A percentile compares a stretch with the other conserved stretches of the same genome.
Evolutionary conservation across 2,329 filamentous ascomycete genomes (phyloP).

Genomic region (Coniochaeta hoffmannii): DNA sequence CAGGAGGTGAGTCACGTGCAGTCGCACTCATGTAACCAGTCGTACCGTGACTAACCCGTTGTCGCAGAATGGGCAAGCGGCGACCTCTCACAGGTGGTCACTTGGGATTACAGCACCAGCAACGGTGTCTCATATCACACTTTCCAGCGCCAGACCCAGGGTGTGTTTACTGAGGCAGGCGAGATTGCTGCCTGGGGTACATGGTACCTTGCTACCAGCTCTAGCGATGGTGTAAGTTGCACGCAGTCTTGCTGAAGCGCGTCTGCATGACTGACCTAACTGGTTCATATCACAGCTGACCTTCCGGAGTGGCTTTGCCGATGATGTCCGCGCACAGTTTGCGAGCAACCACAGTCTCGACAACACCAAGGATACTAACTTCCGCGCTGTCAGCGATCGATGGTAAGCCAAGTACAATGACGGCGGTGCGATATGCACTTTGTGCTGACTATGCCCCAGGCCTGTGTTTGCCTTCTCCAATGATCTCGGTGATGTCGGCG

Average conservation of each 20-base stretch:
- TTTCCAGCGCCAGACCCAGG: conserved; percentile 52
- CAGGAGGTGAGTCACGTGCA: conserved; percentile 44
- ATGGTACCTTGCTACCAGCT: conserved; percentile 66
- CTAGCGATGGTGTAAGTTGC: conserved; percentile 34
- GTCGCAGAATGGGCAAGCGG: conserved; percentile 63
- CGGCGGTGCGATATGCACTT: conserved; percentile 2
- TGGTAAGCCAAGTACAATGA: conserved; percentile 26
- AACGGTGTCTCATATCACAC: conserved; percentile 56
- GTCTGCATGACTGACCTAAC: conserved; percentile 11
- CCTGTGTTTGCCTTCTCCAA: conserved; percentile 76
- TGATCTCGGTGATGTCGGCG: conserved; percentile 41
- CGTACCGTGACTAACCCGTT: neutral
- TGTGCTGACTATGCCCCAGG: conserved; percentile 26
- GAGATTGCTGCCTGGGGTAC: conserved; percentile 78
- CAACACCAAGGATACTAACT: conserved; percentile 57
- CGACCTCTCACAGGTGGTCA: conserved; percentile 43
- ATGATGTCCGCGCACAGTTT: conserved; percentile 62
- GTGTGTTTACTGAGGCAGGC: conserved; percentile 57
- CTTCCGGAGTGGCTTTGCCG: conserved; percentile 61
- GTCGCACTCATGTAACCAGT: neutral
- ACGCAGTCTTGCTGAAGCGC: neutral
- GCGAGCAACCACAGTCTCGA: conserved; percentile 52
- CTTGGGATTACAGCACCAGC: conserved; percentile 52
- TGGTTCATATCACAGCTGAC: conserved; percentile 37
- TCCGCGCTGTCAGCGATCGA: conserved; percentile 58